Evolutionary conservation across 805 yeast species (phyloP), one percentile per base, ranked within the genome.

Genomic region (Schwanniomyces pseudopolymorphus): DNA sequence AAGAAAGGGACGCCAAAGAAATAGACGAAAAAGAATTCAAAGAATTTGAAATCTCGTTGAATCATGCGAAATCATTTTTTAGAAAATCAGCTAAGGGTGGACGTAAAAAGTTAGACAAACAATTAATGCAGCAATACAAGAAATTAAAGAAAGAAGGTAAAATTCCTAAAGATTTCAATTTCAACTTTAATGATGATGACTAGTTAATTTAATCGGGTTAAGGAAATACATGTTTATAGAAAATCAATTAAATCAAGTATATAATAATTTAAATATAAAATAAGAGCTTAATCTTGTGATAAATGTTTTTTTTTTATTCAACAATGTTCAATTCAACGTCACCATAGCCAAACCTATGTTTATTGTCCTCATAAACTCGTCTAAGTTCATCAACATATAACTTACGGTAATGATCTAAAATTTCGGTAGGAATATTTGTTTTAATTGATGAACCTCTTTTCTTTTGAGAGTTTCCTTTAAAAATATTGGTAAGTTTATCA

Each of bases 361-460:
- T 88, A 59, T 90, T 78, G 4, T 79, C 84, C 33, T 85, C 80
- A 64, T 81, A 92, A 2, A 90, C 70, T 50, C 77, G 70, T 50
- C 74, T 64, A 54, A 91, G 65, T 49, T 83, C 87, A 5, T 79
- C 75, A 9, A 86, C 76, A 60, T 94, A 94, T 21, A 83, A 54
- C 13, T 66, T 69, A 64, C 92, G 99, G 57, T 85, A 89, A 50
- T 83, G 73, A 44, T 86, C 84, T 14, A 90, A 73, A 24, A 72
- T 45, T 26, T 66, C 72, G 20, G 61, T 68, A 2, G 78, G 76
- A 21, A 70, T 58, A 41, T 67, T 66, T 4, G 66, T 45, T 43
- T 57, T 58, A 38, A 51, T 51, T 1, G 55, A 46, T 2, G 57
- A 49, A 22, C 17, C 40, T 16, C 25, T 21, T 19, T 44, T 40